Evolutionary conservation across 495 filamentous ascomycete genomes (phyloP), one percentile per base, ranked within the genome.

Genomic region (Patellaria atrata): DNA sequence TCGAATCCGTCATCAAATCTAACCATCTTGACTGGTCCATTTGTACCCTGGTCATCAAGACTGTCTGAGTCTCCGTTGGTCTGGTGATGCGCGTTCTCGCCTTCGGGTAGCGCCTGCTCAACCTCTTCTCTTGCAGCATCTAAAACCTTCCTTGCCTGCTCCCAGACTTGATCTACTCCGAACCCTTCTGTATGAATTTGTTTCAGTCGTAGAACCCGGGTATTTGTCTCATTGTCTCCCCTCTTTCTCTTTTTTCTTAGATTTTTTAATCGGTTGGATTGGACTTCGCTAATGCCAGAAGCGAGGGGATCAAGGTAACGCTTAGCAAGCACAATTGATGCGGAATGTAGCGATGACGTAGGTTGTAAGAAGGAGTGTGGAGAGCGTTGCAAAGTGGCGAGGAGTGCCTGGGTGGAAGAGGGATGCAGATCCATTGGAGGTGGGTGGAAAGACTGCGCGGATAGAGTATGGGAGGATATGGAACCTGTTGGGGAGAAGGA

Each of bases 141-240:
- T 36, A 89, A 67, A 14, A 97, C 79, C 52, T 79, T 72, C 43
- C 68, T 75, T 4, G 83, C 82, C 58, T 97, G 89, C 52, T 93
- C 82, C 83, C 86, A 96, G 12, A 97, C 73, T 58, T 96, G 89
- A 28, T 74, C 73, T 15, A 79, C 73, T 39, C 75, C 79, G 55
- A 97, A 94, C 0, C 87, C 89, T 18, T 93, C 76, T 19, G 80
- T 63, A 54, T 96, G 76, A 14, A 97, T 57, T 55, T 79, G 78
- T 48, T 76, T 69, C 39, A 87, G 57, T 41, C 78, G 79, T 39
- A 87, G 51, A 13, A 70, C 54, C 12, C 69, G 57, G 13, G 56
- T 53, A 42, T 53, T 40, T 5, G 34, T 48, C 22, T 53, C 40
- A 14, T 50, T 50, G 16, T 66, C 61, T 5, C 68, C 55, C 38